Percentiles rank a stretch among this genome's conserved stretches.
phyloP scores from a whole-genome alignment of 345 rosid species.

The Salix viminalis region DNA sequence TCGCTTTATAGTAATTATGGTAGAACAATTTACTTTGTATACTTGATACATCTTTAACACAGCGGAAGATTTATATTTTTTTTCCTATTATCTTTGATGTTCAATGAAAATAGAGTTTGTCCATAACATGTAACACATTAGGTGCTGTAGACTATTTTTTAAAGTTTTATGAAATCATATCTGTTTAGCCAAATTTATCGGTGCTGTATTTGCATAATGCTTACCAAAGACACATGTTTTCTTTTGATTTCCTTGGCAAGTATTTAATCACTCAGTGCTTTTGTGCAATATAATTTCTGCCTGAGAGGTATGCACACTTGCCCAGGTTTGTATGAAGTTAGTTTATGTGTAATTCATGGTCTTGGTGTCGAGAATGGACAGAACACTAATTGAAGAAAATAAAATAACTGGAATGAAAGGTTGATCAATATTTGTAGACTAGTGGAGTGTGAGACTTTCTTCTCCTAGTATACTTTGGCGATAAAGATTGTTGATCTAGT shows the following conservation, averaged over 20 bases:
- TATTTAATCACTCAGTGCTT: neutral
- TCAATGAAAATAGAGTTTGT: neutral
- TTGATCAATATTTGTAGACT: constrained; percentile 56
- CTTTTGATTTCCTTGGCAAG: neutral
- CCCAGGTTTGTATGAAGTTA: neutral
- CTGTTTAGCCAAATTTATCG: neutral
- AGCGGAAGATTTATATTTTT: constrained; percentile 24
- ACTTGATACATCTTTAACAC: constrained; percentile 30
- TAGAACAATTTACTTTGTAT: constrained; percentile 31
- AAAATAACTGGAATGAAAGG: constrained; percentile 19
- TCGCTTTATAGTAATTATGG: constrained; percentile 14
- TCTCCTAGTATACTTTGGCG: constrained; percentile 58
- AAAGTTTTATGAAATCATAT: neutral
- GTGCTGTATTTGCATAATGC: neutral
- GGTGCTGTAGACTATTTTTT: neutral
- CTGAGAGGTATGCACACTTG: neutral
- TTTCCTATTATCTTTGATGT: neutral
- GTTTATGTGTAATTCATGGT: neutral
- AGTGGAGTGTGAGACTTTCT: constrained; percentile 48
- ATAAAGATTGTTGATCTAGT: constrained; percentile 50
- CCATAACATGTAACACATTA: neutral
- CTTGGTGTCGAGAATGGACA: constrained; percentile 31
- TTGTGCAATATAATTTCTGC: neutral
- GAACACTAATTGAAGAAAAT: constrained; percentile 44
- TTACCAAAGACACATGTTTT: neutral